These are phyloP conservation scores for Conticribra weissflogii DNA, from an alignment of 108 stramenopile genomes.

Conservation along the genomic window DNA sequence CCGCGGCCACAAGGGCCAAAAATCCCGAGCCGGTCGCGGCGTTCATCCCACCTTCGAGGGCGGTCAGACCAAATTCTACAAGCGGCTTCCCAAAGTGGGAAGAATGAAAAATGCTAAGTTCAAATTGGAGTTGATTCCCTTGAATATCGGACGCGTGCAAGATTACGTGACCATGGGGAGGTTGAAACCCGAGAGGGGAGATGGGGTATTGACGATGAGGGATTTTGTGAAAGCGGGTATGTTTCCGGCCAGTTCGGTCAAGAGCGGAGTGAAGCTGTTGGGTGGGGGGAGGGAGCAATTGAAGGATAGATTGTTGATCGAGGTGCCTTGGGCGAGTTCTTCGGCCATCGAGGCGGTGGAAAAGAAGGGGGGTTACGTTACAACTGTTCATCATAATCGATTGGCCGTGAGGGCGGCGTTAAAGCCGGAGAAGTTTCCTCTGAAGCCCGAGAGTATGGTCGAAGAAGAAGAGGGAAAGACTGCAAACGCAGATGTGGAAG, in stretches of 20 bases:
- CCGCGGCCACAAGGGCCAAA: conserved; percentile 96
- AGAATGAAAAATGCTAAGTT: conserved; percentile 88
- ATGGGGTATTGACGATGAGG: conserved; percentile 83
- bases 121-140: conserved; percentile 67
- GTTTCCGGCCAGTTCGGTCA: conserved; percentile 67
- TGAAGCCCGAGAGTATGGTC: conserved; percentile 30
- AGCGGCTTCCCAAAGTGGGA: conserved; percentile 95
- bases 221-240: conserved; percentile 91
- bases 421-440: conserved; percentile 92
- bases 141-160: conserved; percentile 88
- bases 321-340: conserved; percentile 88
- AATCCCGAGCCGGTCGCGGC: conserved; percentile 88
- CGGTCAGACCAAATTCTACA: conserved; percentile 97
- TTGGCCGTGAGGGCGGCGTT: conserved; percentile 90
- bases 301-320: conserved; percentile 77
- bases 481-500: conserved; percentile 9
- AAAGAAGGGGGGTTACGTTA: conserved; percentile 92
- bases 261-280: conserved; percentile 89
- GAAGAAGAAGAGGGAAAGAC: conserved; percentile 6
- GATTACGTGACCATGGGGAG: conserved; percentile 96
- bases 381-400: conserved; percentile 94
- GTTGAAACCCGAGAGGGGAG: conserved; percentile 56
- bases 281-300: conserved; percentile 70
- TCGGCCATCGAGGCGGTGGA: conserved; percentile 94
- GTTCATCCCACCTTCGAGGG: conserved; percentile 93